Percentiles rank a stretch among this genome's conserved stretches.
Evolutionary conservation across 2,329 filamentous ascomycete genomes (phyloP).

Genomic region (Beauveria asiatica): DNA sequence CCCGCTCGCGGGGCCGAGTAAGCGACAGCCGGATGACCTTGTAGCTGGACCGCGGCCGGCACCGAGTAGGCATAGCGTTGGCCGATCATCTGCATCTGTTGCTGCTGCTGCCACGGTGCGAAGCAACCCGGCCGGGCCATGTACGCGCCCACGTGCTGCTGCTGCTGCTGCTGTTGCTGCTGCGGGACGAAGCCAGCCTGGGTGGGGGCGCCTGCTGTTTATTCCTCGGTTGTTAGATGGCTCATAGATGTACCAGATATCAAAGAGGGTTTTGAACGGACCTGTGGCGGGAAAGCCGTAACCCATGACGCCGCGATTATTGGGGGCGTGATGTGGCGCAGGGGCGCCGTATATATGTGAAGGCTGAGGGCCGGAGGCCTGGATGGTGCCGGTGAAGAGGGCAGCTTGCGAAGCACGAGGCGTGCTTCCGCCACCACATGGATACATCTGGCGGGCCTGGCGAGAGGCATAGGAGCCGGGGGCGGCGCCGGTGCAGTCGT

Average conservation of each 20-base stretch:
- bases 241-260: too few species aligned
- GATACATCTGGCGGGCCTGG: not conserved
- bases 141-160: not conserved
- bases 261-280: not conserved
- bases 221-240: too few species aligned
- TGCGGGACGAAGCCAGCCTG: not conserved
- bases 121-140: not conserved
- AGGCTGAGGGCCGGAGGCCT: too few species aligned
- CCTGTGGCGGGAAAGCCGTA: not conserved
- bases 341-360: too few species aligned
- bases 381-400: not conserved
- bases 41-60: not conserved
- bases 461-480: slow-evolving; percentile 6
- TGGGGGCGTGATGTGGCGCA: too few species aligned
- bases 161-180: not conserved
- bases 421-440: not conserved
- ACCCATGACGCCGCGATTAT: not conserved
- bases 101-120: not conserved
- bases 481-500: slow-evolving; percentile 9
- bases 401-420: not conserved
- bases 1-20: not conserved
- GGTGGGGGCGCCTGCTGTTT: not conserved
- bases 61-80: not conserved
- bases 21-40: not conserved
- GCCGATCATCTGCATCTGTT: not conserved